Evolutionary conservation across 2,329 filamentous ascomycete genomes (phyloP), one percentile per base, ranked within the genome.

Genomic region (Bipolaris zeicola): DNA sequence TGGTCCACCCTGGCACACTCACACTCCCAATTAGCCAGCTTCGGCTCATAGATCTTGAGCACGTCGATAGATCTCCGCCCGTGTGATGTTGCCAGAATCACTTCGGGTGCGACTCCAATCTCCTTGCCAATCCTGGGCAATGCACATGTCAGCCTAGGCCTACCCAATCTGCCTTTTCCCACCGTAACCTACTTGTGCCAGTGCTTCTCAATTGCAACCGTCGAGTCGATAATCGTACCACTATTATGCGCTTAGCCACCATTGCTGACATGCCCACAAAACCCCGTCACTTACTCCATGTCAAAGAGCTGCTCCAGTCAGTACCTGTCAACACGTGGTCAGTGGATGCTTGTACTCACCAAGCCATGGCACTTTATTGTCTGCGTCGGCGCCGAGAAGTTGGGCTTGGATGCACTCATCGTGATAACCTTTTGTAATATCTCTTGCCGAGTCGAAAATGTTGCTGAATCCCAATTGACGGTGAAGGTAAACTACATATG

Each of bases 11-110:
- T 6, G 52, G 31, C 26, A 10, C 28, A 85, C 90, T 79, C 79
- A 96, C 92, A 96, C 63, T 96, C 92, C 92, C 90, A 94, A 67
- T 89, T 97, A 39, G 95, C 95, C 73, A 92, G 91, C 66, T 90
- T 87, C 14, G 92, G 90, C 60, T 91, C 88, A 56, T 96, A 85
- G 26, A 93, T 80, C 73, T 85, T 85, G 56, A 99, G 82, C 2
- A 90, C 87, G 68, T 99, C 95, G 69, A 98, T 96, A 64, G 88
- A 92, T 56, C 95, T 83, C 57, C 94, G 87, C 60, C 95, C 95
- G 77, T 99, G 95, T 5, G 92, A 96, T 8, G 92, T 96, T 68
- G 91, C 85, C 24, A 98, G 84, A 67, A 99, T 98, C 43, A 89
- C 85, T 45, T 88, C 83, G n/a, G 91, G 90, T 63, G 91, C 86